These are phyloP conservation scores for Umbelopsis sp. DNA, from an alignment of 192 early-diverging fungal species.

Conservation along the genomic window DNA sequence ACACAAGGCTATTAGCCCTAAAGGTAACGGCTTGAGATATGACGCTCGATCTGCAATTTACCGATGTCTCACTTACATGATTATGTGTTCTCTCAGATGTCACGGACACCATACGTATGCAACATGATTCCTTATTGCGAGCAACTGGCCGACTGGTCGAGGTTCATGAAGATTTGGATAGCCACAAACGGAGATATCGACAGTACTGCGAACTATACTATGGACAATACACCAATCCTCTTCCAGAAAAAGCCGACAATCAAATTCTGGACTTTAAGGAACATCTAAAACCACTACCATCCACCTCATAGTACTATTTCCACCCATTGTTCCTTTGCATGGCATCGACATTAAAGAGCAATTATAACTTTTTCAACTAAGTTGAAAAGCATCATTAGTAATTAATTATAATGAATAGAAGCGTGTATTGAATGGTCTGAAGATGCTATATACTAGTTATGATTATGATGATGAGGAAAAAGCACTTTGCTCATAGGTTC, in stretches of 20 bases:
- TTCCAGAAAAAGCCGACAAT: neutral
- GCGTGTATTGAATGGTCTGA: too few species aligned
- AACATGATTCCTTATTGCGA: neutral
- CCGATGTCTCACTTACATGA: neutral
- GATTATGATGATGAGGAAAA: too few species aligned
- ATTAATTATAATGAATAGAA: neutral
- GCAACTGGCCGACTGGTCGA: constrained; percentile 3
- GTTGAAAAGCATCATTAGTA: neutral
- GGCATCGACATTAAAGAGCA: neutral
- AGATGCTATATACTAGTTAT: neutral
- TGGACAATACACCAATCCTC: neutral
- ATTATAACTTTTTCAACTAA: neutral
- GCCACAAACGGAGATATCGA: neutral
- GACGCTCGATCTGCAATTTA: neutral
- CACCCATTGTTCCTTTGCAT: neutral
- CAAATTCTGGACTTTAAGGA: neutral
- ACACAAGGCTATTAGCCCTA: constrained; percentile 5
- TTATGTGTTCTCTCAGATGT: neutral
- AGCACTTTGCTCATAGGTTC: too few species aligned
- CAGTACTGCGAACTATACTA: constrained; percentile 4
- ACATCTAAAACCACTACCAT: constrained; percentile 1
- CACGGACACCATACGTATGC: constrained; percentile 3
- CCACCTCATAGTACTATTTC: neutral
- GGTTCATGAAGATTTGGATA: constrained; percentile 13
- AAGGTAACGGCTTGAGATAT: neutral